Conservation (phyloP, 805 yeast genomes). For the Ogataea chonburiensis region DNA sequence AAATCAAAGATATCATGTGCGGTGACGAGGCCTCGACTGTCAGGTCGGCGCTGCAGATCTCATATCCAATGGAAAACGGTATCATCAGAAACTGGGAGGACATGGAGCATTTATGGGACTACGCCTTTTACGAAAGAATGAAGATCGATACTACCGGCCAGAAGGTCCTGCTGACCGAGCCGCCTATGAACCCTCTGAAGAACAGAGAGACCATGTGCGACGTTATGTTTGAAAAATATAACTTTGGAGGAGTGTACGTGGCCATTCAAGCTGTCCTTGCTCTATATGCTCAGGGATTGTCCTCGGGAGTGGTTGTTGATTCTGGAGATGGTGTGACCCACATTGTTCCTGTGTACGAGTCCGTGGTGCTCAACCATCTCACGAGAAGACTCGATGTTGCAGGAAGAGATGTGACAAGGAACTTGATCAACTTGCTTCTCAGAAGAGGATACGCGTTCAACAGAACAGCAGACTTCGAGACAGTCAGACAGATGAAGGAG, state of each 20-base stretch:
- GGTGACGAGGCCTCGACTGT: constrained; percentile 94
- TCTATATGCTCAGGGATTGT: constrained; percentile 92
- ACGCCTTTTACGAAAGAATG: constrained; percentile 91
- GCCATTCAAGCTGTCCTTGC: constrained; percentile 99
- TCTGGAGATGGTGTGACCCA: constrained; percentile 99
- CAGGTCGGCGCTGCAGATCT: constrained; percentile 83
- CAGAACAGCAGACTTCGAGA: constrained; percentile 98
- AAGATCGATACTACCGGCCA: constrained; percentile 69
- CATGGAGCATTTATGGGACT: constrained; percentile 98
- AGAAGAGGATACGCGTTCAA: constrained; percentile 98
- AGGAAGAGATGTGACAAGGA: constrained; percentile 97
- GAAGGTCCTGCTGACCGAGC: constrained; percentile 89
- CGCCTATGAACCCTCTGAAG: constrained; percentile 94
- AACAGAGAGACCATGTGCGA: constrained; percentile 91
- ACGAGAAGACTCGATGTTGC: constrained; percentile 94
- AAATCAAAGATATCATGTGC: constrained; percentile 94
- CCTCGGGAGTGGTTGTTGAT: constrained; percentile 97
- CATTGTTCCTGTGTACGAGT: constrained; percentile 96
- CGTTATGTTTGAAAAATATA: constrained; percentile 87
- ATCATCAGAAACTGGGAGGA: constrained; percentile 97
- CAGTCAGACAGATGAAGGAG: constrained; percentile 97
- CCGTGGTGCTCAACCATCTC: constrained; percentile 91
- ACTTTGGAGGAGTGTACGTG: constrained; percentile 89
- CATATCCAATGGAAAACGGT: constrained; percentile 99
- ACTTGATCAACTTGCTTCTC: constrained; percentile 82